A percentile compares a stretch with the other conserved stretches of the same genome.
Conservation (phyloP, 352 stramenopile genomes). For the Pythium diclinum region DNA sequence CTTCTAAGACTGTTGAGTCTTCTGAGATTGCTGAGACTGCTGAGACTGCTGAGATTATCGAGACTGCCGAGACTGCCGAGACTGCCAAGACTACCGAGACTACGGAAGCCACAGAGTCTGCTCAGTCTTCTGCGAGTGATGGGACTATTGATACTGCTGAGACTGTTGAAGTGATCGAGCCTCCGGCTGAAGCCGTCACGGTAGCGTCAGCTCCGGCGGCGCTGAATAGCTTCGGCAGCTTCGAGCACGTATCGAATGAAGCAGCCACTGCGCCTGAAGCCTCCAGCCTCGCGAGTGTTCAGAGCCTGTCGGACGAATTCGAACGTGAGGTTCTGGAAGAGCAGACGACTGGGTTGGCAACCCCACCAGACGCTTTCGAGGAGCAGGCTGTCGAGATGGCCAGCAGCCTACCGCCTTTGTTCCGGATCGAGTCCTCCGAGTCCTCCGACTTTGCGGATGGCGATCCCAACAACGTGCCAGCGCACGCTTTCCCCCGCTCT, state of each 20-base stretch:
- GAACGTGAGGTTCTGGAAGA: not conserved
- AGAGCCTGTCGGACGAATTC: not conserved
- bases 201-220: not conserved
- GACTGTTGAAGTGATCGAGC: not conserved
- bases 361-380: not conserved
- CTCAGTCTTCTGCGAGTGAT: too few relatives aligned
- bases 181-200: not conserved
- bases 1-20: too few relatives aligned
- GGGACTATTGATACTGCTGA: too few relatives aligned
- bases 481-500: conserved; percentile 10
- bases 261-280: not conserved
- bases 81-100: too few relatives aligned
- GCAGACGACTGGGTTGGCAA: not conserved
- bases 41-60: too few relatives aligned
- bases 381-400: not conserved
- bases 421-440: conserved; percentile 36
- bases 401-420: conserved; percentile 17
- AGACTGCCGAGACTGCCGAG: too few relatives aligned
- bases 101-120: too few relatives aligned
- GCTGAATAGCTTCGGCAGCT: not conserved
- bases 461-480: conserved; percentile 1
- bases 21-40: too few relatives aligned
- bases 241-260: not conserved
- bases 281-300: not conserved
- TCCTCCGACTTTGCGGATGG: conserved; percentile 21